Percentiles rank a stretch among this genome's conserved stretches.
These are phyloP conservation scores for Tagetes erecta DNA, from an alignment of 129 eudicot species.

Conservation along the genomic window DNA sequence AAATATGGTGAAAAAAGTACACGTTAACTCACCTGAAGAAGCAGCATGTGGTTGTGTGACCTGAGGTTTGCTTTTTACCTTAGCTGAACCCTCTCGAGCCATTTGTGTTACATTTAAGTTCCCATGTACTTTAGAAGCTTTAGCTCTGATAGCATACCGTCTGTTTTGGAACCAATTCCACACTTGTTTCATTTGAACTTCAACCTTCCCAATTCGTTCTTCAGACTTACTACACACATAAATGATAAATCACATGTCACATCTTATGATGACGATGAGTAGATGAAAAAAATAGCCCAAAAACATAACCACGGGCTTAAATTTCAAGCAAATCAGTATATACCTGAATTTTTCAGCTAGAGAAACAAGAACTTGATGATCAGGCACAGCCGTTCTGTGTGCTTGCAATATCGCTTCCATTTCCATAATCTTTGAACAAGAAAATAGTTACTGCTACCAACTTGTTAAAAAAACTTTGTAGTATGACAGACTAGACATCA, in stretches of 20 bases:
- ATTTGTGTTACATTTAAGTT: slow-evolving; percentile 40
- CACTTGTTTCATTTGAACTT: slow-evolving; percentile 86
- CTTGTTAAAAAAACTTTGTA: background rate
- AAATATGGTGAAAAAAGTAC: slow-evolving; percentile 13
- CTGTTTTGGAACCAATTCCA: slow-evolving; percentile 99
- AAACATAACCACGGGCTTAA: background rate
- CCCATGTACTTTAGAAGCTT: slow-evolving; percentile 61
- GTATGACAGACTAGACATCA: no score
- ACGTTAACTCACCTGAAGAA: no score
- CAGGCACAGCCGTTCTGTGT: slow-evolving; percentile 56
- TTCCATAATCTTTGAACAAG: slow-evolving; percentile 56
- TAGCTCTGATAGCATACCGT: slow-evolving; percentile 85
- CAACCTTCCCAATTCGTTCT: slow-evolving; percentile 68
- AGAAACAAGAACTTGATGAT: slow-evolving; percentile 68
- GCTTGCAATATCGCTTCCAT: slow-evolving; percentile 91
- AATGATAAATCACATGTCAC: background rate
- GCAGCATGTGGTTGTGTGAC: slow-evolving; percentile 20
- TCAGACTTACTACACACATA: slow-evolving; percentile 45
- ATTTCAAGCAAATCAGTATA: background rate
- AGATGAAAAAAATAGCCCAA: background rate
- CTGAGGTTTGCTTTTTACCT: slow-evolving; percentile 49
- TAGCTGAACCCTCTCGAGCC: slow-evolving; percentile 49
- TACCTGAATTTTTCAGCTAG: slow-evolving; percentile 90
- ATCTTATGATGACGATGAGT: background rate
- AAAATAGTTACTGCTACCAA: slow-evolving; percentile 15